Evolutionary conservation across 768 basidiomycete species (phyloP), one percentile per base, ranked within the genome.

Genomic region (Crucibulum laeve): DNA sequence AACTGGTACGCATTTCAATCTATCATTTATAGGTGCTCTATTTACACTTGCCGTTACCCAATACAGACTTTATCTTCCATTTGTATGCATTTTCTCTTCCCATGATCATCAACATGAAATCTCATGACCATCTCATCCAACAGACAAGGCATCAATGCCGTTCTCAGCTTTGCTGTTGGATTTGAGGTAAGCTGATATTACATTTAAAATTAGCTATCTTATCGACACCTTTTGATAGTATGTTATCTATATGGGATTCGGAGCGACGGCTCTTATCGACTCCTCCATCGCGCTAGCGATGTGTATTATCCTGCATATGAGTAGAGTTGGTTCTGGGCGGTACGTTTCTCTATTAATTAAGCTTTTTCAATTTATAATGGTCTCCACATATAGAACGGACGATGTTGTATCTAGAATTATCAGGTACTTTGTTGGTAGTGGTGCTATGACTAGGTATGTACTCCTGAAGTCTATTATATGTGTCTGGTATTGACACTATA

Each of bases 281-380:
- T 55, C 55, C 32, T 48, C 55, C 4, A 64, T 64, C 25, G 60
- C 64, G 2, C 53, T 51, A 3, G 55, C 56, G 26, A 62, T 62
- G 61, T 65, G 64, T 34, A 19, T 64, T 22, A 52, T 65, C 15
- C 36, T 65, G n/a, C 52, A 61, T 34, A 62, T 59, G 49, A 56
- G 58, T 34, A 52, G 54, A 23, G 48, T 50, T 5, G 60, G 47
- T 1, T 45, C 47, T 23, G 38, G 54, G 13, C 53, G 40, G 28
- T 42, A 7, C 3, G 24, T 30, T 30, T 23, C 11, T 14, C 38
- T 50, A 17, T 30, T 46, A 17, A 50, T 50, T 50, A 59, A 38
- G 3, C 49, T 42, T 36, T 42, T 30, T 21, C 14, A 25, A 18
- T 18, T 14, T 23, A 2, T n/a, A 1, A n/a, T 0, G 15, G 3